Evolutionary conservation across 805 yeast species (phyloP).

Genomic region (Candida manassasensis): DNA sequence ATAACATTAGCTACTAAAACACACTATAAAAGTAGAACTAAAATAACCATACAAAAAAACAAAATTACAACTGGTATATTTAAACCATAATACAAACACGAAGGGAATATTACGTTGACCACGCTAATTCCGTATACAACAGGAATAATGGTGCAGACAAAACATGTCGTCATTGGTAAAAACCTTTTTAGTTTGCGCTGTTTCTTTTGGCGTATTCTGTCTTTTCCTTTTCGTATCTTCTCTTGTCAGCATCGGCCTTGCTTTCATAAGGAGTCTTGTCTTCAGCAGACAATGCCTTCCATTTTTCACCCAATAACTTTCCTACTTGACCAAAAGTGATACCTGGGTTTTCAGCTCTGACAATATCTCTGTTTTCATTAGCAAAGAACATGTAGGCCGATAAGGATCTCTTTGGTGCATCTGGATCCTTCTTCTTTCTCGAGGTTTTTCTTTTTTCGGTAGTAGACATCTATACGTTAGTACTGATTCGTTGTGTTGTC

Average conservation of each 20-base stretch:
- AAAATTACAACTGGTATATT: conserved; percentile 1
- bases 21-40: conserved; percentile 4
- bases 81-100: conserved; percentile 2
- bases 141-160: too few species aligned
- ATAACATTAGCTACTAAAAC: conserved; percentile 6
- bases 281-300: conserved; percentile 85
- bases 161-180: too few species aligned
- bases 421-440: conserved; percentile 72
- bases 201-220: conserved; percentile 61
- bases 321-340: conserved; percentile 95
- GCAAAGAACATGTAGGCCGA: conserved; percentile 99
- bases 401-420: conserved; percentile 98
- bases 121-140: too few species aligned
- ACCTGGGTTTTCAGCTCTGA: conserved; percentile 95
- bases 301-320: conserved; percentile 88
- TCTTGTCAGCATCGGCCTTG: conserved; percentile 93
- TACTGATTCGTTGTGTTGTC: conserved; percentile 1
- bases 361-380: conserved; percentile 93
- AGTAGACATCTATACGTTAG: conserved; percentile 6
- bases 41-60: conserved; percentile 5
- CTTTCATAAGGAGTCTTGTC: conserved; percentile 88
- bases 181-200: conserved; percentile 10
- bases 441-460: conserved; percentile 41
- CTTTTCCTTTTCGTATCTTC: conserved; percentile 95
- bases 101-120: too few species aligned